phyloP scores from a whole-genome alignment of 176 grass and related monocot species.

The Eleusine indica region DNA sequence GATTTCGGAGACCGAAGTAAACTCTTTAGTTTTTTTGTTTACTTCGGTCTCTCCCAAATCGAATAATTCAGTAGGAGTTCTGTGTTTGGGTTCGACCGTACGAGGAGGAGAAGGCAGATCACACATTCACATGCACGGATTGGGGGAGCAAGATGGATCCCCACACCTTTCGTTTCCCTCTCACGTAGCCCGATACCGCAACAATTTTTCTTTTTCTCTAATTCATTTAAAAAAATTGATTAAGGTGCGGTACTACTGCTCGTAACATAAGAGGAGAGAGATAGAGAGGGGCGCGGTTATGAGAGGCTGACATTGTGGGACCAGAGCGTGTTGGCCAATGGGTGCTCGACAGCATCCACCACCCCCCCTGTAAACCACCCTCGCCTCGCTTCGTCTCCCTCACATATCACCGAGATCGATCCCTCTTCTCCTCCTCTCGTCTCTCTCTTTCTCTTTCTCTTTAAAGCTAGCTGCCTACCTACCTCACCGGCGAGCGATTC shows the following conservation, averaged over 20 bases:
- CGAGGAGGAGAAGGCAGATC: background rate
- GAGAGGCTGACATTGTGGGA: background rate
- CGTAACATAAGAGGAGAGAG: background rate
- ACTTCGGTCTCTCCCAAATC: too few relatives aligned
- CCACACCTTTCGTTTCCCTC: background rate
- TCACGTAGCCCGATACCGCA: background rate
- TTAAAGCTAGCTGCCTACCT: constrained; percentile 15
- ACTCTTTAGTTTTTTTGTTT: too few relatives aligned
- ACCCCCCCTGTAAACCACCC: background rate
- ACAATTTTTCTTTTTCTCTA: background rate
- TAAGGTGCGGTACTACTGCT: background rate
- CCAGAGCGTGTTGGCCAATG: background rate
- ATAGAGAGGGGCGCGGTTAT: background rate
- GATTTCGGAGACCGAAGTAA: too few relatives aligned
- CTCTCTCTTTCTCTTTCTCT: background rate
- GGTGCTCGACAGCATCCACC: constrained; percentile 20
- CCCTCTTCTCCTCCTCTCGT: background rate
- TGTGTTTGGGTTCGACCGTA: background rate
- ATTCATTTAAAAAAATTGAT: background rate
- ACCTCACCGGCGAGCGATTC: background rate
- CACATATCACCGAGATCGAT: background rate
- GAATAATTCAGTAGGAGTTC: background rate
- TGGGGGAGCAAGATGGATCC: background rate
- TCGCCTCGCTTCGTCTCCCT: background rate
- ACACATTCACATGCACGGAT: background rate